Evolutionary conservation across 768 basidiomycete genomes (phyloP), one percentile per base, ranked within the genome.

Genomic region (Boletus insuetus): DNA sequence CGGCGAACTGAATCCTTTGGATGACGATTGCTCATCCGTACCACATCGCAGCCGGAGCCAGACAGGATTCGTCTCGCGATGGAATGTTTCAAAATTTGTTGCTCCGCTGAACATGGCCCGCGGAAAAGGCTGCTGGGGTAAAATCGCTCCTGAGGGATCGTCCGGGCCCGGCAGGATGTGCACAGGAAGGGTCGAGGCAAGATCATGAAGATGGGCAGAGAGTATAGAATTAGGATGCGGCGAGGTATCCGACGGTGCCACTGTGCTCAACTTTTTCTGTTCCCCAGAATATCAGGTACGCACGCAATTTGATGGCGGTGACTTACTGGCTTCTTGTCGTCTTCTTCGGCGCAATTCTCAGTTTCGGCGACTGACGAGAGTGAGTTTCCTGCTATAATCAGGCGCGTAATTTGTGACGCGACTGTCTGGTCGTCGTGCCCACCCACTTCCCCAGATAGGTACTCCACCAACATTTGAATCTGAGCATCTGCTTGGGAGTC

Each of bases 111-210:
- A 88, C 89, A 98, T 94, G 7, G 92, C 89, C 32, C 86, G 83
- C 46, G 97, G 97, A 61, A 98, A 81, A 0, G 92, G 81, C 64
- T 97, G 97, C 69, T 99, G 97, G 4, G 97, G 97, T 60, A 99
- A 75, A 38, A 95, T 93, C 0, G 82, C 80, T 0, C 91, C 93
- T 14, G 93, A 82, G 3, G 96, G 97, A 71, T 99, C 97, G 35
- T 80, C 78, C 49, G 85, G 83, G 9, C 97, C 97, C 3, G 95
- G 92, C 40, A 98, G 77, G 29, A 99, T 75, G 64, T 95, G 93
- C 34, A 98, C 79, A 1, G 95, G 91, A 60, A 99, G 77, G 17
- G 84, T 79, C 13, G 83, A 81, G 7, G 85, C 82, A 46, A 98
- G 79, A 61, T 97, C 93, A 35, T 80, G 73, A 40, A 98, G 77